These are phyloP conservation scores for Dactylellina sp. DNA, from an alignment of 2,329 filamentous ascomycete genomes.

Conservation along the genomic window DNA sequence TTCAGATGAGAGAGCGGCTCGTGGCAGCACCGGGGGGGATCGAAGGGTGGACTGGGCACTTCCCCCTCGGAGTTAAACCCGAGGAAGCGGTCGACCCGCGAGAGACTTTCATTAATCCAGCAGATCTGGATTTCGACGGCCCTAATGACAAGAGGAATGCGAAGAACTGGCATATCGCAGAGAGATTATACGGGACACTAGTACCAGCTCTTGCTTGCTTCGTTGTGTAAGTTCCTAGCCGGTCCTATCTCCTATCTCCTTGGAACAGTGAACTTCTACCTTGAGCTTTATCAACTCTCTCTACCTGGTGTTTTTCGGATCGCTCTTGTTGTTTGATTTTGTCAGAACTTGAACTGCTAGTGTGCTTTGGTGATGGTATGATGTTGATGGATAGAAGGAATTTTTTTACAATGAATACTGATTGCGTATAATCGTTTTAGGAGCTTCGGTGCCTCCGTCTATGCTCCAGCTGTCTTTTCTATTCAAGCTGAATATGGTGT, in stretches of 20 bases:
- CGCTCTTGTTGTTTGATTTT: too few species aligned
- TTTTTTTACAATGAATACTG: slow-evolving; percentile 2
- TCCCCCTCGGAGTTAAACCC: slow-evolving; percentile 1
- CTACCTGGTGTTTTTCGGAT: too few species aligned
- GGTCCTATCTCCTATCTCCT: background rate
- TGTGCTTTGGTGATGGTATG: too few species aligned
- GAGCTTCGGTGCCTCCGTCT: slow-evolving; percentile 53
- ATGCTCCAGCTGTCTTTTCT: slow-evolving; percentile 47
- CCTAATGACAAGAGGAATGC: slow-evolving; percentile 50
- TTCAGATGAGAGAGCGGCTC: background rate
- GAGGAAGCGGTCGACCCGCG: background rate
- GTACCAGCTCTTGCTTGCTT: slow-evolving; percentile 48
- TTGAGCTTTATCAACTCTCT: too few species aligned
- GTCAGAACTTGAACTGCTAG: too few species aligned
- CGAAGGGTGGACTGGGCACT: slow-evolving; percentile 3
- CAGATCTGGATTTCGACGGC: slow-evolving; percentile 42
- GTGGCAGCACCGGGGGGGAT: slow-evolving; percentile 35
- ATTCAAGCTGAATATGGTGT: slow-evolving; percentile 34
- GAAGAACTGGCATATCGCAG: slow-evolving; percentile 30
- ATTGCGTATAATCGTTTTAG: slow-evolving; percentile 10
- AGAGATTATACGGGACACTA: slow-evolving; percentile 38
- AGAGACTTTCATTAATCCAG: slow-evolving; percentile 20
- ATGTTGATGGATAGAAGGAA: too few species aligned
- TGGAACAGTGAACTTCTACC: background rate
- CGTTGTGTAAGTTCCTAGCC: slow-evolving; percentile 53